Evolutionary conservation across 148 eudicot species (phyloP), one percentile per base, ranked within the genome.

Genomic region (Silene conica): DNA sequence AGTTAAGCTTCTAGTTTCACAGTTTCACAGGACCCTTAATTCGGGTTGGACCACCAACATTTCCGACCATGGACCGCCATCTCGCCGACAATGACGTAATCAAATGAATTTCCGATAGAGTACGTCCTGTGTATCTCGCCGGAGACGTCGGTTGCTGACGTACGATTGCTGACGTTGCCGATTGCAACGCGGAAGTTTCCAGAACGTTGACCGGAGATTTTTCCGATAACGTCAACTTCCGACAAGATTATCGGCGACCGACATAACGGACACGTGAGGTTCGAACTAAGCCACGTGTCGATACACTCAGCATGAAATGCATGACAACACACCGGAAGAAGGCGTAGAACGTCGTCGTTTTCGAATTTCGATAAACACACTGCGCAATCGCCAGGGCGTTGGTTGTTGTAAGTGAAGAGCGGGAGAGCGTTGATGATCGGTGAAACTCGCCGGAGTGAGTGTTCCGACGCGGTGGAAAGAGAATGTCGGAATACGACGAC

Each of bases 291-390:
- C 99, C 99, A 95, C 59, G 94, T 70, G 85, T 92, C 99, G 67
- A 95, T 87, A 58, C 99, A 95, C 1, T 62, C 81, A 4, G 83
- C 81, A 73, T 95, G 99, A 21, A 95, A 95, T 0, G 93, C 97
- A 79, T 95, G 99, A 69, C 97, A 95, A 55, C 99, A 92, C 8
- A 92, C 69, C 0, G 99, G 97, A 4, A 95, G 81, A 2, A 95
- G 70, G 0, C 97, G 90, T 6, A 95, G 89, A 71, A 80, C 87
- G 80, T 95, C 99, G 3, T 83, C 60, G 54, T 73, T 67, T 75
- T 95, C 96, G 81, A 95, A 92, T 54, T 85, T 95, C 2, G 96
- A 89, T 0, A 95, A 67, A 43, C 99, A 95, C 0, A 95, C 97
- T 4, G 97, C 92, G 66, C 99, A 95, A 11, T 95, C 99, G 0